phyloP scores from a whole-genome alignment of 2,329 filamentous ascomycete genomes.

The Capronia coronata region DNA sequence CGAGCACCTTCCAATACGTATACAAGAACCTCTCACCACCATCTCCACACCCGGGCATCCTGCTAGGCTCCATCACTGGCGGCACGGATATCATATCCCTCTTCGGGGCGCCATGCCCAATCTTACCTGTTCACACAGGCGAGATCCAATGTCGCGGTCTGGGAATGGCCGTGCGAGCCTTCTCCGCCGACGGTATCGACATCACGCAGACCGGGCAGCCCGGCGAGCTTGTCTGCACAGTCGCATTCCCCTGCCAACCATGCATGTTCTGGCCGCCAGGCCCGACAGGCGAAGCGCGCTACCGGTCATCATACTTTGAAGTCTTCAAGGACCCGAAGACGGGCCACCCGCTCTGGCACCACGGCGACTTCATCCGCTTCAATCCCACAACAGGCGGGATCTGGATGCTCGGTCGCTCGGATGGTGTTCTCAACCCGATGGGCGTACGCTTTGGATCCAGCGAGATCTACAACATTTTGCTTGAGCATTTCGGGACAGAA shows the following conservation, averaged over 20 bases:
- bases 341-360: slow-evolving; percentile 66
- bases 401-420: slow-evolving; percentile 84
- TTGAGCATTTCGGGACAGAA: slow-evolving; percentile 70
- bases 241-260: slow-evolving; percentile 84
- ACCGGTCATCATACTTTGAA: slow-evolving; percentile 80
- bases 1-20: slow-evolving; percentile 86
- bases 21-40: slow-evolving; percentile 54
- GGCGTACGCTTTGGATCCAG: slow-evolving; percentile 89
- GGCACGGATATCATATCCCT: slow-evolving; percentile 95
- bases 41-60: slow-evolving; percentile 65
- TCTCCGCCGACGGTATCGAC: slow-evolving; percentile 51
- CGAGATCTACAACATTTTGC: slow-evolving; percentile 93
- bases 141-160: slow-evolving; percentile 73
- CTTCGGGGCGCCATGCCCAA: slow-evolving; percentile 76
- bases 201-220: slow-evolving; percentile 59
- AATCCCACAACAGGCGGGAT: slow-evolving; percentile 68
- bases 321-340: slow-evolving; percentile 50
- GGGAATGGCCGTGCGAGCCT: slow-evolving; percentile 64
- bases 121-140: slow-evolving; percentile 64
- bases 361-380: slow-evolving; percentile 80
- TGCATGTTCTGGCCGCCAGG: slow-evolving; percentile 74
- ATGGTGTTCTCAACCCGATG: slow-evolving; percentile 86
- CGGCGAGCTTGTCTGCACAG: slow-evolving; percentile 80
- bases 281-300: slow-evolving; percentile 63
- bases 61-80: slow-evolving; percentile 88